These are phyloP conservation scores for Hanseniaspora thailandica DNA, from an alignment of 805 yeast genomes.

Conservation along the genomic window DNA sequence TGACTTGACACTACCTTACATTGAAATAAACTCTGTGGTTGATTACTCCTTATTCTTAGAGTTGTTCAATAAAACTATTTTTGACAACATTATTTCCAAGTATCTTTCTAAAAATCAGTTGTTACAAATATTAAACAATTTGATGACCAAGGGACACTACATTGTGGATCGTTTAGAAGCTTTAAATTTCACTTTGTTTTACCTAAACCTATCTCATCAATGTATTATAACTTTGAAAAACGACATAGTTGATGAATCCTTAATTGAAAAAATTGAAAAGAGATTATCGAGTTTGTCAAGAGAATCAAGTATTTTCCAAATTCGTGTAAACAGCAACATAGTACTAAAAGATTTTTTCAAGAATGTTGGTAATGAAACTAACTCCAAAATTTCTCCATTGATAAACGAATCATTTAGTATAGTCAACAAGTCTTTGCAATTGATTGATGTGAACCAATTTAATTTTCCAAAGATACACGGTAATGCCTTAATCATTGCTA, in stretches of 20 bases:
- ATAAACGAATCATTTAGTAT: conserved; percentile 30
- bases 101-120: not conserved
- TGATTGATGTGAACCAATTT: conserved; percentile 24
- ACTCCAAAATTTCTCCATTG: conserved; percentile 26
- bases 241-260: conserved; percentile 24
- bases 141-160: conserved; percentile 15
- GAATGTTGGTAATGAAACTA: conserved; percentile 9
- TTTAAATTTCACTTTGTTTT: conserved; percentile 14
- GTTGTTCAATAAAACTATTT: conserved; percentile 22
- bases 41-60: conserved; percentile 31
- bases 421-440: conserved; percentile 27
- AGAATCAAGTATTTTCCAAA: conserved; percentile 29
- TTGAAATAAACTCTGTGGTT: conserved; percentile 22
- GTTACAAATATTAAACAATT: conserved; percentile 23
- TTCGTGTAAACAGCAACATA: conserved; percentile 35
- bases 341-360: conserved; percentile 27
- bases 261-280: conserved; percentile 26
- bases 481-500: conserved; percentile 31
- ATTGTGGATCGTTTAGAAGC: conserved; percentile 13
- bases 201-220: conserved; percentile 20
- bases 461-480: conserved; percentile 32
- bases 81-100: conserved; percentile 15
- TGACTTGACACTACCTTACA: conserved; percentile 9
- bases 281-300: conserved; percentile 31
- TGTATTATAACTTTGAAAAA: conserved; percentile 23